A percentile compares a stretch with the other conserved stretches of the same genome.
These are phyloP conservation scores for Sugiyamaella novakii DNA, from an alignment of 1,139 yeast species.

Conservation along the genomic window DNA sequence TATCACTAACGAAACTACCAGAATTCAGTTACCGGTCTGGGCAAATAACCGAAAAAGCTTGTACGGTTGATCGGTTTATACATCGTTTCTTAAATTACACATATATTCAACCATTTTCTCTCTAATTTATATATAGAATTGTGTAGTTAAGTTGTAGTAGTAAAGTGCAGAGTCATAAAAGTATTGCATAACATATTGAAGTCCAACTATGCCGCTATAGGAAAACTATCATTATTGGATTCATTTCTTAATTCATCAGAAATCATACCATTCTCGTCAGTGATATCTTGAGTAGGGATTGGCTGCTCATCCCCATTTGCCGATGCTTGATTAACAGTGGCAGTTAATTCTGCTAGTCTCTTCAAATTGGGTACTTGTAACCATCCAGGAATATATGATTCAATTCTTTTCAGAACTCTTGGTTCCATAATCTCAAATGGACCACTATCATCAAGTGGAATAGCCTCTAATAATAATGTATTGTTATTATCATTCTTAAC, in stretches of 20 bases:
- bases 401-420: conserved; percentile 85
- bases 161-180: too few species aligned
- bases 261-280: conserved; percentile 19
- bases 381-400: conserved; percentile 97
- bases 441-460: conserved; percentile 65
- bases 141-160: too few species aligned
- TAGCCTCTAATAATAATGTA: conserved; percentile 53
- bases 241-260: conserved; percentile 14
- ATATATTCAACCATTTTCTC: too few species aligned
- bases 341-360: conserved; percentile 86
- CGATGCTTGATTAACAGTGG: conserved; percentile 43
- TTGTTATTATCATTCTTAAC: conserved; percentile 54
- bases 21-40: too few species aligned
- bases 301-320: conserved; percentile 18
- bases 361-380: conserved; percentile 85
- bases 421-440: conserved; percentile 86
- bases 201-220: conserved; percentile 13
- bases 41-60: too few species aligned
- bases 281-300: conserved; percentile 17
- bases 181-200: too few species aligned
- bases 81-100: too few species aligned
- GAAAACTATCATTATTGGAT: conserved; percentile 15
- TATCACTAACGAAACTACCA: too few species aligned
- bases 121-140: too few species aligned
- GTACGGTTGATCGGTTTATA: too few species aligned